Evolutionary conservation across 2,329 filamentous ascomycete genomes (phyloP).

Genomic region (Coniochaeta hoffmannii): DNA sequence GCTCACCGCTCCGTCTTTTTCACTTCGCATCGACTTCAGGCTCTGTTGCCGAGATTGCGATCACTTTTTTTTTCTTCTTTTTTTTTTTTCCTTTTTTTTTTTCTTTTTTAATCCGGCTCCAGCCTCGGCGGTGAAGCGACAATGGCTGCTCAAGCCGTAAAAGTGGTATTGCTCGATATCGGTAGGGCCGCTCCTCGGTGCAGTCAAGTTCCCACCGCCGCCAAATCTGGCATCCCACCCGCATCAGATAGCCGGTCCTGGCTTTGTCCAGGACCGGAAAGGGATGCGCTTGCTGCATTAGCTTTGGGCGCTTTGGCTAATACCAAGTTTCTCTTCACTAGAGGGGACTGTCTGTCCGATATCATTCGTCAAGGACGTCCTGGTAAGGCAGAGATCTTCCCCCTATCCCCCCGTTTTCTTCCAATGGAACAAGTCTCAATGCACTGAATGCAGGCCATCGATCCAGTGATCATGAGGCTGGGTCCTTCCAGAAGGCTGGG

Average conservation of each 20-base stretch:
- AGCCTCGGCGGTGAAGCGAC: conserved; percentile 1
- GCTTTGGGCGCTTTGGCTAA: conserved; percentile 27
- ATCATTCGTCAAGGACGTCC: conserved; percentile 74
- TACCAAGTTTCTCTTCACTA: conserved; percentile 28
- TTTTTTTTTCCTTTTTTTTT: too few relatives aligned
- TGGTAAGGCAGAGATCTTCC: conserved; percentile 53
- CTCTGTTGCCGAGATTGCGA: not conserved
- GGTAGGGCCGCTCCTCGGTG: conserved; percentile 30
- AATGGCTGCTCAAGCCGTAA: conserved; percentile 27
- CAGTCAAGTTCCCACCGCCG: conserved; percentile 5
- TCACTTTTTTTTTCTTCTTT: too few relatives aligned
- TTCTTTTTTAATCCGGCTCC: too few relatives aligned
- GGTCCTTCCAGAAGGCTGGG: not conserved
- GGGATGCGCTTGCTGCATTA: conserved; percentile 18
- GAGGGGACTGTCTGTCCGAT: conserved; percentile 80
- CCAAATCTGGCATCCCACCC: conserved; percentile 1
- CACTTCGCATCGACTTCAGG: not conserved
- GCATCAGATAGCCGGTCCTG: not conserved
- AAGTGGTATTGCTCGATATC: conserved; percentile 50
- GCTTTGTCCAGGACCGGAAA: not conserved
- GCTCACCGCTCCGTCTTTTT: conserved; percentile 1
- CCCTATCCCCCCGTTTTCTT: conserved; percentile 11
- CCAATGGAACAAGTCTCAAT: conserved; percentile 10
- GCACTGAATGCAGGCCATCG: conserved; percentile 1
- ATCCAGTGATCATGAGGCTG: not conserved